These are phyloP conservation scores for Rachicladosporium sp. DNA, from an alignment of 2,329 filamentous ascomycete species.

Conservation along the genomic window DNA sequence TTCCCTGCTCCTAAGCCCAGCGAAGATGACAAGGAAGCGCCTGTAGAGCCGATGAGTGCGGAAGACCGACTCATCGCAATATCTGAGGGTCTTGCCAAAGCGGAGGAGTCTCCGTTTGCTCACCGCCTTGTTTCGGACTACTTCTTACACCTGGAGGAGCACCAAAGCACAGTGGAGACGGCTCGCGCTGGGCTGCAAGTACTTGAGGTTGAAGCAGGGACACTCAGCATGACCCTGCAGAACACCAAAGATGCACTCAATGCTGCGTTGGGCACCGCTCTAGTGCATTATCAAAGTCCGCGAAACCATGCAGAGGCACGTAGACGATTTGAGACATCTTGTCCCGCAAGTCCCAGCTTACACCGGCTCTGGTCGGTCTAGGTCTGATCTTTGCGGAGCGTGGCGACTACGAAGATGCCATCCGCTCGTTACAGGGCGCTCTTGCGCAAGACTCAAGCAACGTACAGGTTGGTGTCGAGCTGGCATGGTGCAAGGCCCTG, in stretches of 20 bases:
- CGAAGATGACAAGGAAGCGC: constrained; percentile 22
- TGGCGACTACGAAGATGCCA: constrained; percentile 71
- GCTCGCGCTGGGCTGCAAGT: constrained; percentile 61
- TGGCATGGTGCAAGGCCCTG: constrained; percentile 83
- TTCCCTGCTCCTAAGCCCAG: constrained; percentile 48
- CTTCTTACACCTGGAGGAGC: constrained; percentile 73
- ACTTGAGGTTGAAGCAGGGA: constrained; percentile 46
- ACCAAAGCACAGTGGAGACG: constrained; percentile 67
- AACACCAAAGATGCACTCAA: constrained; percentile 64
- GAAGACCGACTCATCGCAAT: constrained; percentile 75
- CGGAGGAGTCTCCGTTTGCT: constrained; percentile 59
- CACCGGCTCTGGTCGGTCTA: constrained; percentile 73
- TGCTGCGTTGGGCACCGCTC: constrained; percentile 67
- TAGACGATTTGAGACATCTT: constrained; percentile 72
- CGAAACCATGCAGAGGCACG: constrained; percentile 83
- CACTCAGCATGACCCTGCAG: constrained; percentile 56
- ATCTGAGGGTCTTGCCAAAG: constrained; percentile 42
- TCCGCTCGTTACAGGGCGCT: constrained; percentile 68
- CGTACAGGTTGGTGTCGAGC: constrained; percentile 68
- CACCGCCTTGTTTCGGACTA: constrained; percentile 75
- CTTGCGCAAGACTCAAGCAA: constrained; percentile 61
- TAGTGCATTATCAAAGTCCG: constrained; percentile 83
- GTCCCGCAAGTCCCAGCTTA: constrained; percentile 60
- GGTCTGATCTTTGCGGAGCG: constrained; percentile 90
- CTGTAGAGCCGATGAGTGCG: constrained; percentile 48